These are phyloP conservation scores for Rachicladosporium sp. DNA, from an alignment of 2,329 filamentous ascomycete genomes.

Conservation along the genomic window DNA sequence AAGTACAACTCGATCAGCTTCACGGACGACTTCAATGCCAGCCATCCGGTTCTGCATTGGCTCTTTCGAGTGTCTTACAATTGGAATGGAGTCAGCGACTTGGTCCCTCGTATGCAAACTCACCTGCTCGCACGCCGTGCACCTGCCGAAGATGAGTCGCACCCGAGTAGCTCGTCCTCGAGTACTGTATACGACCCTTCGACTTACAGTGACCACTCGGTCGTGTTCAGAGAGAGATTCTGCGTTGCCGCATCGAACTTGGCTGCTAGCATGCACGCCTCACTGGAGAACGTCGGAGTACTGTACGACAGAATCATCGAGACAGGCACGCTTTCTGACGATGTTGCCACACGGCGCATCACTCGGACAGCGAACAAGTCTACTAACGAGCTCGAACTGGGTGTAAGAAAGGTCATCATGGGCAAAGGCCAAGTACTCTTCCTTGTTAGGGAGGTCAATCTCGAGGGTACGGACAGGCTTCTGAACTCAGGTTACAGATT, in stretches of 20 bases:
- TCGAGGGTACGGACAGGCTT: constrained; percentile 50
- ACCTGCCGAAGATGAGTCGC: constrained; percentile 20
- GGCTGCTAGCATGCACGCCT: constrained; percentile 45
- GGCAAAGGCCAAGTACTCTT: constrained; percentile 72
- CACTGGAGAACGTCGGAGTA: constrained; percentile 22
- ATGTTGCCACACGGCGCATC: background rate
- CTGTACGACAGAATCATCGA: constrained; percentile 27
- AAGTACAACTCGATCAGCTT: constrained; percentile 54
- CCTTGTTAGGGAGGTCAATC: constrained; percentile 53
- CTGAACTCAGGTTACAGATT: constrained; percentile 69
- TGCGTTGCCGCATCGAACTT: constrained; percentile 67
- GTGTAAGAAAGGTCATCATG: constrained; percentile 27
- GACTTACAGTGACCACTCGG: constrained; percentile 56
- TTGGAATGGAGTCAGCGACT: constrained; percentile 56
- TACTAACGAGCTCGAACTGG: constrained; percentile 29
- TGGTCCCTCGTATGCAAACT: constrained; percentile 59
- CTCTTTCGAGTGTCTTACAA: constrained; percentile 70
- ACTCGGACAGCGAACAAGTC: constrained; percentile 1
- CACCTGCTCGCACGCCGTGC: constrained; percentile 45
- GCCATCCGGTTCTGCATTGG: constrained; percentile 76
- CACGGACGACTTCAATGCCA: constrained; percentile 62
- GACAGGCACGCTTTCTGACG: constrained; percentile 16
- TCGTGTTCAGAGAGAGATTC: constrained; percentile 71
- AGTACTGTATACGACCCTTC: constrained; percentile 38
- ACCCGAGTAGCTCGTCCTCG: constrained; percentile 17